A percentile compares a stretch with the other conserved stretches of the same genome.
Evolutionary conservation across 2,329 filamentous ascomycete species (phyloP).

Genomic region (Verticillium dahliae): DNA sequence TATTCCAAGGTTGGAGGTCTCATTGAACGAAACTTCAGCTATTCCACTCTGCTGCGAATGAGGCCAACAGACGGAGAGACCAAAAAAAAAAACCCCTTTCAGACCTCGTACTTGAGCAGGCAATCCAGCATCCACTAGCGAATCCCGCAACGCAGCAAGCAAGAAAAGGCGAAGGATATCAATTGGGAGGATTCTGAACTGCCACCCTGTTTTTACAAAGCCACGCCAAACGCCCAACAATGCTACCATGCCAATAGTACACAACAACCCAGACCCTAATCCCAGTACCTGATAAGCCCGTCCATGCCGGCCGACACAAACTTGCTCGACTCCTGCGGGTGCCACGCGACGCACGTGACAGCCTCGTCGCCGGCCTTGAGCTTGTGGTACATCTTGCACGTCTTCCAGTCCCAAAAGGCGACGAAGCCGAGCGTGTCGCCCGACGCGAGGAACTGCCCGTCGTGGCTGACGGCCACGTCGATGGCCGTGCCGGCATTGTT

Average conservation of each 20-base stretch:
- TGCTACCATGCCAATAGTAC: slow-evolving; percentile 1
- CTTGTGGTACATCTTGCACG: slow-evolving; percentile 98
- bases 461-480: slow-evolving; percentile 80
- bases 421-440: slow-evolving; percentile 86
- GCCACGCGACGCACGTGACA: slow-evolving; percentile 86
- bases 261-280: slow-evolving; percentile 43
- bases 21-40: too few species aligned
- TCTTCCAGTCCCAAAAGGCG: slow-evolving; percentile 99
- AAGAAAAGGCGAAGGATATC: neutral
- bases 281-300: slow-evolving; percentile 87
- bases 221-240: slow-evolving; percentile 9
- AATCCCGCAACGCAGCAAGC: too few species aligned
- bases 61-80: too few species aligned
- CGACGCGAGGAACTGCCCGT: slow-evolving; percentile 83
- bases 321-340: slow-evolving; percentile 95
- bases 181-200: neutral
- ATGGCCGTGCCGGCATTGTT: slow-evolving; percentile 94
- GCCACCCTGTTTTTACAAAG: slow-evolving; percentile 4
- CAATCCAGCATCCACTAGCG: too few species aligned
- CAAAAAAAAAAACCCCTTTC: too few species aligned
- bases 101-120: too few species aligned
- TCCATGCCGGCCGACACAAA: slow-evolving; percentile 86
- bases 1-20: too few species aligned
- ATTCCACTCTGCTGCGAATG: too few species aligned
- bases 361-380: slow-evolving; percentile 77